Percentiles rank a stretch among this genome's conserved stretches.
These are phyloP conservation scores for Podospora pseudoanserina DNA, from an alignment of 495 filamentous ascomycete genomes.

Conservation along the genomic window DNA sequence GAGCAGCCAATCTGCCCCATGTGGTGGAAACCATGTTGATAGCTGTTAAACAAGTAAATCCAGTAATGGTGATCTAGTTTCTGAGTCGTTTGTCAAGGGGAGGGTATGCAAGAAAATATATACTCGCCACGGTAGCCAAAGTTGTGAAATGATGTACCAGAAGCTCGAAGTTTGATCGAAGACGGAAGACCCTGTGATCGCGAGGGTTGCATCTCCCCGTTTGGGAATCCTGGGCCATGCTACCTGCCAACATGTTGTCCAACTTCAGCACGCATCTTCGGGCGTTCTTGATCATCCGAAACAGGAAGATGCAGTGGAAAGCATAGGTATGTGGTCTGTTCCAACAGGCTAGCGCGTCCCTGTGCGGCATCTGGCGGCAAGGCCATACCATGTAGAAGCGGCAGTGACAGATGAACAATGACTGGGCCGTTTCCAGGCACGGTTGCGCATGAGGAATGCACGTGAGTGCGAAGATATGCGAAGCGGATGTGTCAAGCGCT, in stretches of 20 bases:
- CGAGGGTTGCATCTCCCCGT: not conserved
- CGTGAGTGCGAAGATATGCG: too few relatives aligned
- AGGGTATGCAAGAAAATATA: not conserved
- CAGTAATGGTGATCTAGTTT: not conserved
- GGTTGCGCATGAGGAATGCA: not conserved
- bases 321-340: not conserved
- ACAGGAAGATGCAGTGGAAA: conserved; percentile 10
- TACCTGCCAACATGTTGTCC: not conserved
- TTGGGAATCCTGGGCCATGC: not conserved
- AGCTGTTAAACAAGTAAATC: not conserved
- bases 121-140: conserved; percentile 1
- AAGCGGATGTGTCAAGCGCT: not conserved
- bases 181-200: not conserved
- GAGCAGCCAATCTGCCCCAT: conserved; percentile 38
- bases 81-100: not conserved
- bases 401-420: not conserved
- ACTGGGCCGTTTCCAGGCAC: not conserved
- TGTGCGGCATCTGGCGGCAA: not conserved
- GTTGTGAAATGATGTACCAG: not conserved
- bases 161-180: not conserved
- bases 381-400: not conserved
- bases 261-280: not conserved
- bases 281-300: not conserved
- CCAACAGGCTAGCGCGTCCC: conserved; percentile 2
- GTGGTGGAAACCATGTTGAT: conserved; percentile 30